These are phyloP conservation scores for Nidula niveotomentosa DNA, from an alignment of 1,284 basidiomycete species.

Conservation along the genomic window DNA sequence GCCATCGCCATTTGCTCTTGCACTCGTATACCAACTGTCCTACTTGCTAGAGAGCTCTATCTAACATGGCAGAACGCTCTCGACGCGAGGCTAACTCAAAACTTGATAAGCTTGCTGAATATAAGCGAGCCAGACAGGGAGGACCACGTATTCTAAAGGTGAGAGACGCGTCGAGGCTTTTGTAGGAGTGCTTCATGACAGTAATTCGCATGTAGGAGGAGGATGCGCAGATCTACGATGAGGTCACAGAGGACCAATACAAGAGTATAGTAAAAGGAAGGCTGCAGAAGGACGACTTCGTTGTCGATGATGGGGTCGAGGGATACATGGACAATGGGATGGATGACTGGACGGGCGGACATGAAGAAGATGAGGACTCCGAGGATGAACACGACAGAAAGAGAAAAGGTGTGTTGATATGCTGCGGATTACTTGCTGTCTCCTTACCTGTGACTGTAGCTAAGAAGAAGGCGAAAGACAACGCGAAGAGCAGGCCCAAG, in stretches of 20 bases:
- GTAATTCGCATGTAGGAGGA: slow-evolving; percentile 40
- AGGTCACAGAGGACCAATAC: slow-evolving; percentile 93
- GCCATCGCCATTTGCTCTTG: background rate
- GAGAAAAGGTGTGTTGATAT: slow-evolving; percentile 39
- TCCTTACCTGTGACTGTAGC: slow-evolving; percentile 21
- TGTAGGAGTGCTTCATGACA: background rate
- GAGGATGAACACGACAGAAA: slow-evolving; percentile 38
- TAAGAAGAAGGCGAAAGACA: slow-evolving; percentile 43
- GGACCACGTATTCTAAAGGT: slow-evolving; percentile 48
- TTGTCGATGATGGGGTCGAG: slow-evolving; percentile 89
- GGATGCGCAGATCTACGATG: slow-evolving; percentile 84
- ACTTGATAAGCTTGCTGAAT: slow-evolving; percentile 46
- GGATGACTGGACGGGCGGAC: slow-evolving; percentile 82
- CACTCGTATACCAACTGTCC: background rate
- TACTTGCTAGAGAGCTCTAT: background rate
- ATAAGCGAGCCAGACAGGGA: slow-evolving; percentile 48
- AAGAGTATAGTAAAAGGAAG: slow-evolving; percentile 82
- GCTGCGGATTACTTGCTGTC: background rate
- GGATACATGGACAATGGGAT: slow-evolving; percentile 97
- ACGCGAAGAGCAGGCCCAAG: slow-evolving; percentile 36
- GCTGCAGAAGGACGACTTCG: slow-evolving; percentile 92
- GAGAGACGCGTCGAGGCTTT: slow-evolving; percentile 10
- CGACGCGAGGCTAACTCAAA: slow-evolving; percentile 35
- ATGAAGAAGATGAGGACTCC: slow-evolving; percentile 43
- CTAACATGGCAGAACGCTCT: slow-evolving; percentile 29